Evolutionary conservation across 169 alveolate species (phyloP), one percentile per base, ranked within the genome.

Genomic region (Eimeria falciformis): DNA sequence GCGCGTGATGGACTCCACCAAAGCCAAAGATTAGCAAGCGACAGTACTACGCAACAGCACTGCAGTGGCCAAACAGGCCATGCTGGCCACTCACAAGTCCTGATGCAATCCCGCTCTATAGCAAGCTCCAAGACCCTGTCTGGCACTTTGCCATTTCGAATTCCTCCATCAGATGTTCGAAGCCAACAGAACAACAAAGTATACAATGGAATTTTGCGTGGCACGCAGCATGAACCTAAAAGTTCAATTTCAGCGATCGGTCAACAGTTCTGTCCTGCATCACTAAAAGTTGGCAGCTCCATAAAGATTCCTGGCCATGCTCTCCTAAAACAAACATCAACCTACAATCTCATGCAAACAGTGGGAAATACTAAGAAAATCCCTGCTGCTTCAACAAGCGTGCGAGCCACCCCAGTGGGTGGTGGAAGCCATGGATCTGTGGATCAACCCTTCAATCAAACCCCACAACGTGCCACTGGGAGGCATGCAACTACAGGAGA

Each of bases 221-320:
- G 9, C 58, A 5, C 43, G 7, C 37, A 29, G 21, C 82, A 17
- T 33, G 43, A 56, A 50, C 17, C 82, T 17, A 14, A 56, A 37
- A 56, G 82, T 5, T 56, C 82, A 14, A 71, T 21, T 37, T 56
- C 82, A 40, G 82, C 55, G 29, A 56, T 33, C 14, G 43, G 58
- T 50, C 21, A 14, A 7, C 58, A 50, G 14, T 14, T 50, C 58
- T 9, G 14, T 9, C 21, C 58, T 37, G 27, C 58, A 43, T 18
- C 43, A 33, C 82, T 40, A 33, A 33, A 40, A 29, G 14, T n/a
- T 7, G 43, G 7, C 5, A 37, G 82, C 43, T 37, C 82, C 21
- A 27, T 71, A 37, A 71, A 17, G 58, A 1, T 3, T 14, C 29
- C 29, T 2, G 40, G 50, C 55, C 55, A 27, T 17, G 4, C 55